Evolutionary conservation across 331 rosid genomes (phyloP), one percentile per base, ranked within the genome.

Genomic region (Stylosanthes scabra): DNA sequence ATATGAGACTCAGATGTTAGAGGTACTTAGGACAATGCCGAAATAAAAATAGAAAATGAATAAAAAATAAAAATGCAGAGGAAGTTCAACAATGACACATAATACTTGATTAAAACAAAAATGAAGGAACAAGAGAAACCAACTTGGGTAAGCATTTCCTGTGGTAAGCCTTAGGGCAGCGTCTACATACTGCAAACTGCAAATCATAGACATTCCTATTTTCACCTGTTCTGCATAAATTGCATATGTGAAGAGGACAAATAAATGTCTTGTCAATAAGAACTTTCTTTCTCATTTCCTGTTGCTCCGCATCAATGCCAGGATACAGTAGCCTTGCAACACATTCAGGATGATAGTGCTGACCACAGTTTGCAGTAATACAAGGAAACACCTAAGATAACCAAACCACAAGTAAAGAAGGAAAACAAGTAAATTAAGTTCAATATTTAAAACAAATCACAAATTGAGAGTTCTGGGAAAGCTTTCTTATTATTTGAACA

Each of bases 81-180:
- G 12, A 31, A 44, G 65, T 71, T 63, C 67, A 79, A 28, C 50
- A 44, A 60, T 44, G 50, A 39, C 58, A 57, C 51, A 69, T 41
- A 72, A 31, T 11, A 74, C 41, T 37, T 14, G 27, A 34, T 42
- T 7, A 37, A 74, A 74, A 54, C 11, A 41, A 55, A 42, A 68
- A 27, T 2, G 16, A 45, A 27, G 25, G 44, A 66, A 44, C 28
- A 47, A 34, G 59, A 67, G 50, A 47, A 72, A 64, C 74, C 51
- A 83, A 84, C 96, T 74, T 78, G 59, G 93, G 91, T 42, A 90
- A 77, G 85, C 96, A 90, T 72, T 82, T 90, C 83, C 89, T 72
- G 74, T 90, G 96, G 81, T 83, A 87, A 49, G 91, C 86, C 72
- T 75, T 86, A 20, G 93, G 96, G 77, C 93, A 90, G 57, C 89